Evolutionary conservation across 331 rosid genomes (phyloP).

Genomic region (Pyrus hybrid): DNA sequence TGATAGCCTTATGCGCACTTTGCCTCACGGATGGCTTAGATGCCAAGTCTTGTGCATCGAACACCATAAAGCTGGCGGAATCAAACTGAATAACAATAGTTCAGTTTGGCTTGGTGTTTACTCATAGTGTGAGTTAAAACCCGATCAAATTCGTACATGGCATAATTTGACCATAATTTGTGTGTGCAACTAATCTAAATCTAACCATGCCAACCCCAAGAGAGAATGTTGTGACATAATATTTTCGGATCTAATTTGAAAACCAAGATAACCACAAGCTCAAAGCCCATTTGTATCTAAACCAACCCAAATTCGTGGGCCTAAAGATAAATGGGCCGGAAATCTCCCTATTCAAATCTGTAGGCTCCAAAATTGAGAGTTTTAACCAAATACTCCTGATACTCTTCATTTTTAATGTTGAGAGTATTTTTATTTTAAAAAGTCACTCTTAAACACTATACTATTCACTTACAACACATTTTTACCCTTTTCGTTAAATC

Average conservation of each 20-base stretch:
- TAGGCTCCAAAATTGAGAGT: neutral
- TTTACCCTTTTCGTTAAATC: too few relatives aligned
- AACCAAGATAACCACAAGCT: neutral
- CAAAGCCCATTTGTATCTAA: neutral
- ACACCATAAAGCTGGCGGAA: neutral
- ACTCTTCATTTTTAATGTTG: too few relatives aligned
- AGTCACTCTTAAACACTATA: too few relatives aligned
- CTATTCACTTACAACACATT: too few relatives aligned
- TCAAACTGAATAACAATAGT: neutral
- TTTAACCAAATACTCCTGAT: too few relatives aligned
- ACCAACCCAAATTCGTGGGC: neutral
- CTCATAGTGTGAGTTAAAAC: neutral
- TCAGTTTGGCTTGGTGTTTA: neutral
- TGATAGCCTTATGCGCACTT: neutral
- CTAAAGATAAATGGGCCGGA: neutral
- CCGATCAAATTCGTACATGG: neutral
- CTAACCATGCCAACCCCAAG: fast-evolving
- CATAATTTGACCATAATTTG: too few relatives aligned
- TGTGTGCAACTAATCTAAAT: neutral
- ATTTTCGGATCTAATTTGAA: neutral
- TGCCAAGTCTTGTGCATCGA: neutral
- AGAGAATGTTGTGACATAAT: neutral
- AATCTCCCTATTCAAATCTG: neutral
- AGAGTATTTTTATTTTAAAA: too few relatives aligned
- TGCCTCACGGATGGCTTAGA: neutral